Percentiles rank a stretch among this genome's conserved stretches.
These are phyloP conservation scores for Ogataea neopini DNA, from an alignment of 805 yeast genomes.

Conservation along the genomic window DNA sequence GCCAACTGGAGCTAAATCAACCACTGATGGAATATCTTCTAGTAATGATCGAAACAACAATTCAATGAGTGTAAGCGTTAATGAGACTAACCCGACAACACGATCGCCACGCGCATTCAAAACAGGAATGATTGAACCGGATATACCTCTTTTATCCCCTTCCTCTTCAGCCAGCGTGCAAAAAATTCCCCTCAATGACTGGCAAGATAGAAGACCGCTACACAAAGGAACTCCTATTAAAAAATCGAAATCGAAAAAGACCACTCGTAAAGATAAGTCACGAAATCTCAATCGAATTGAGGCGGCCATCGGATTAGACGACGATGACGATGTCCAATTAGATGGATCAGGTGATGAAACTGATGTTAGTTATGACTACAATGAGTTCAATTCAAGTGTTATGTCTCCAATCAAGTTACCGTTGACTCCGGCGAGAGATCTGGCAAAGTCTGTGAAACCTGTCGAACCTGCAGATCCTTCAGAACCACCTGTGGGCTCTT, in stretches of 20 bases:
- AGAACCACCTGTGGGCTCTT: no score
- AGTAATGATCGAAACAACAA: not conserved
- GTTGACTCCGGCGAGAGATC: constrained; percentile 8
- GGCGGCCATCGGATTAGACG: constrained; percentile 1
- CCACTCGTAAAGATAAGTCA: not conserved
- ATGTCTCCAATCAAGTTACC: constrained; percentile 22
- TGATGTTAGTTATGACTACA: constrained; percentile 19
- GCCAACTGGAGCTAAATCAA: not conserved
- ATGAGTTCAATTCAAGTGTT: constrained; percentile 22
- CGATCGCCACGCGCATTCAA: not conserved
- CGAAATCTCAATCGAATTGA: not conserved
- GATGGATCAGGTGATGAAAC: constrained; percentile 14
- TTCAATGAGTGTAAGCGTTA: not conserved
- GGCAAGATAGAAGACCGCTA: constrained; percentile 14
- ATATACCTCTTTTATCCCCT: constrained; percentile 1
- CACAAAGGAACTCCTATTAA: constrained; percentile 21
- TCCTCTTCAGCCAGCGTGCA: not conserved
- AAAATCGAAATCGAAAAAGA: not conserved
- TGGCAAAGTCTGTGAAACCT: no score
- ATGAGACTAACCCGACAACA: not conserved
- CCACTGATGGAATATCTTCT: not conserved
- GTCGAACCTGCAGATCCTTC: no score
- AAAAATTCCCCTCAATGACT: constrained; percentile 16
- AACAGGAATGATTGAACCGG: not conserved
- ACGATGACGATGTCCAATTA: constrained; percentile 18